Evolutionary conservation across 148 eudicot species (phyloP), one percentile per base, ranked within the genome.

Genomic region (Simmondsia chinensis): DNA sequence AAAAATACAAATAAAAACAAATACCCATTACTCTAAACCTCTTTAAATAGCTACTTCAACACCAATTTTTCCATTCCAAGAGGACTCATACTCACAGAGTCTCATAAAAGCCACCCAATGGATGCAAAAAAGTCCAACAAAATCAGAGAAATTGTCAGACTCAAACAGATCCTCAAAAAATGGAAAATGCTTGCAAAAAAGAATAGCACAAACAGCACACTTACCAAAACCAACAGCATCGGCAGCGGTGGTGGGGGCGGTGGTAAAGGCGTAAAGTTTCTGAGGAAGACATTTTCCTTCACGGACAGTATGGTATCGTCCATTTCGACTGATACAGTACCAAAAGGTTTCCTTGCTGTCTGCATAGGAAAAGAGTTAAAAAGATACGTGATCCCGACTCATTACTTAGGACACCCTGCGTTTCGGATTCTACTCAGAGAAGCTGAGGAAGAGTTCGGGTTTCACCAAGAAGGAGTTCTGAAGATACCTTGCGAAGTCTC

Each of bases 371-470:
- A 61, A 40, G 93, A 81, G 40, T 58, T 75, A 8, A 84, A 84
- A 48, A 71, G 95, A 41, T 89, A 64, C 57, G 71, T 74, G 3
- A 79, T 89, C 38, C 97, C 97, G 5, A 88, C 81, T 0, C 74
- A 72, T 1, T 82, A 78, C 29, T 54, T 89, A 34, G 65, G 74
- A 4, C 87, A 83, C 57, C 78, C 67, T 22, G 87, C 82, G 5
- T 84, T 89, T 14, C 66, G 74, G 6, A 49, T 69, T 10, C 43
- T 89, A 0, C 64, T 89, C 1, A 55, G 77, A 56, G 87, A 89
- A 60, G 97, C 97, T 1, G 97, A 89, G 38, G 97, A 89, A 20
- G 95, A 89, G 53, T 89, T 89, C 24, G 97, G 97, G 2, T 89
- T 89, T 47, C 85, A 89, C 23, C 87, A 84, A 59, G 82, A 81